phyloP scores from a whole-genome alignment of 208 protist species.

The Acanthamoeba healyi region DNA sequence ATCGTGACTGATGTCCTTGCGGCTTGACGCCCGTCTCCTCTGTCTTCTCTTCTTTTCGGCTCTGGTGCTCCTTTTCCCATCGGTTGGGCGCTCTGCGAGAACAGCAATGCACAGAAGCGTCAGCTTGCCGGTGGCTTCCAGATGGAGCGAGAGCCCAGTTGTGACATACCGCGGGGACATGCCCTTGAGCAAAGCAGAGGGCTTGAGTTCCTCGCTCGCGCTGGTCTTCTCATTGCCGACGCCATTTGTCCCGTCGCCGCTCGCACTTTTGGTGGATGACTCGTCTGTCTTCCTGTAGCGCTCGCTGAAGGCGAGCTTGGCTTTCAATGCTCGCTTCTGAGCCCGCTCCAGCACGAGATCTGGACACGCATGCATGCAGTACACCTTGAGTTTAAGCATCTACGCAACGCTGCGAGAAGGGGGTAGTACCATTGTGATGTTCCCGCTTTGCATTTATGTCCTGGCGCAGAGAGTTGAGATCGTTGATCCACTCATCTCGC shows the following conservation, averaged over 20 bases:
- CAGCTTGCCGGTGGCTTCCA: background rate
- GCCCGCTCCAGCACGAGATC: conserved; percentile 39
- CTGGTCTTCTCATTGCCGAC: background rate
- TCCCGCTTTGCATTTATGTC: conserved; percentile 56
- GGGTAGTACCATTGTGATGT: conserved; percentile 31
- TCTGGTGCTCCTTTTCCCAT: conserved; percentile 56
- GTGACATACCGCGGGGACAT: background rate
- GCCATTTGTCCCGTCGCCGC: background rate
- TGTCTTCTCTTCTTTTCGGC: background rate
- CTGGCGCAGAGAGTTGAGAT: background rate
- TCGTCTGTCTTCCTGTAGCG: conserved; percentile 7
- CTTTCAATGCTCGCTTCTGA: conserved; percentile 26
- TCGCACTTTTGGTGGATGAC: background rate
- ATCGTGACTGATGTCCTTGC: background rate
- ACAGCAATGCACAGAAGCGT: too few species aligned
- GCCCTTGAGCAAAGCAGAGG: background rate
- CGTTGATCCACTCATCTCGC: conserved; percentile 41
- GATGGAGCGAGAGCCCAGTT: background rate
- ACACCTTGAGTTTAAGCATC: too few species aligned
- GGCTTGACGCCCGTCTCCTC: background rate
- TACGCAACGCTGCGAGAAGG: background rate
- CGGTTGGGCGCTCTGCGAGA: conserved; percentile 3
- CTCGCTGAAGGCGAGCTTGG: conserved; percentile 26
- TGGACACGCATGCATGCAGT: background rate
- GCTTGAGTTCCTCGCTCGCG: background rate